A percentile compares a stretch with the other conserved stretches of the same genome.
Conservation (phyloP, 192 early-diverging fungal species). For the Globomyces pollinis-pini region DNA sequence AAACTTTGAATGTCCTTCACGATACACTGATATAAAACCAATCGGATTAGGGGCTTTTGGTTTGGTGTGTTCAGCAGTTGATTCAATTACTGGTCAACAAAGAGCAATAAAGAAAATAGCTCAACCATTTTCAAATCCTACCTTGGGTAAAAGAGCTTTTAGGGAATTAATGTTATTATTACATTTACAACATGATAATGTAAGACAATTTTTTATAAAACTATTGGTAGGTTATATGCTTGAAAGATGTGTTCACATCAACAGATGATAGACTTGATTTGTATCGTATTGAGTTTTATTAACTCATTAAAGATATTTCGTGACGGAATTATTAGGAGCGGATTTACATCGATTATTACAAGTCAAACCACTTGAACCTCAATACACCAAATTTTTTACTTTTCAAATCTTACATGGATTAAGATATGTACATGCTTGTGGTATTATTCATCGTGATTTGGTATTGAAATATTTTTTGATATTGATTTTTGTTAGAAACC, state of each 20-base stretch:
- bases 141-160: conserved; percentile 90
- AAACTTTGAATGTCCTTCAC: background rate
- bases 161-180: conserved; percentile 91
- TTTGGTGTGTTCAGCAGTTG: conserved; percentile 75
- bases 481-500: conserved; percentile 78
- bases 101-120: conserved; percentile 93
- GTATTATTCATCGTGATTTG: conserved; percentile 93
- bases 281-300: background rate
- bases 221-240: too few species aligned
- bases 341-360: conserved; percentile 90
- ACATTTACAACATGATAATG: conserved; percentile 91
- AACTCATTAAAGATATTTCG: conserved; percentile 91
- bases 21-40: conserved; percentile 83
- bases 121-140: conserved; percentile 86
- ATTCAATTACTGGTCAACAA: background rate
- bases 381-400: conserved; percentile 96
- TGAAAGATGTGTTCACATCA: background rate
- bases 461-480: too few species aligned
- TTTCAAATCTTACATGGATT: conserved; percentile 81
- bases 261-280: too few species aligned
- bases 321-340: conserved; percentile 91
- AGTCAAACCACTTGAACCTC: conserved; percentile 83
- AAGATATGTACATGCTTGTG: conserved; percentile 87
- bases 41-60: conserved; percentile 98
- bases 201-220: too few species aligned